Base-by-base conservation (phyloP, 306 rosid genomes). In the Aeschynomene evenia region DNA sequence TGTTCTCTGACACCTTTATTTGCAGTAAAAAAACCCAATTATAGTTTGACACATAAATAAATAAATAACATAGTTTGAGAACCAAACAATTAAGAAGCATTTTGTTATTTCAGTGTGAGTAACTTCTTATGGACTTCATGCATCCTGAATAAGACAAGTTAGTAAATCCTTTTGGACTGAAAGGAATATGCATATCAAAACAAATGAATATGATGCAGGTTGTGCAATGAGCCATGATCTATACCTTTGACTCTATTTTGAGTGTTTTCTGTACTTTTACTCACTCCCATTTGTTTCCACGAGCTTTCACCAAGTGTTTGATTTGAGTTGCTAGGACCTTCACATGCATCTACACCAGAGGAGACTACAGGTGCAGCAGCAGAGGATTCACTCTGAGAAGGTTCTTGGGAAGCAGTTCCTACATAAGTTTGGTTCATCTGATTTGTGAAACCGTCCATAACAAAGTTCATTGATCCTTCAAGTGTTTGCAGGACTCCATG, bases 351-450 rank as follows among this genome's bases (percentile, higher is more conserved):
- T 72, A 86, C 77, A 31, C 98, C 96, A 24, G 96, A 83, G 63
- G 98, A 93, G 51, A 85, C 77, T 28, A 85, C 90, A 3, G 96
- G 96, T 29, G 96, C 96, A 60, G 96, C 98, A 48, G 88, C 91
- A 72, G 98, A 93, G 15, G 98, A 90, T 85, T 93, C 98, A 36
- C 97, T 90, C 77, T 88, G 98, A 68, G 97, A 90, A 68, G 90
- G 94, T 76, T 90, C 98, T 51, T 63, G 84, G 5, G 98, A 90
- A 82, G 71, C 83, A 65, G 81, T 75, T 68, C 91, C 81, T 2
- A 65, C 28, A 16, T 84, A 86, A 33, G 81, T 66, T 15, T 77
- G 87, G 76, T 80, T 88, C 55, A 70, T 63, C 9, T 84, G 82
- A 77, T 88, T 86, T 68, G 77, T 72, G 60, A 90, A 88, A 73